These are phyloP conservation scores for Pistacia vera DNA, from an alignment of 345 rosid genomes.

Conservation along the genomic window DNA sequence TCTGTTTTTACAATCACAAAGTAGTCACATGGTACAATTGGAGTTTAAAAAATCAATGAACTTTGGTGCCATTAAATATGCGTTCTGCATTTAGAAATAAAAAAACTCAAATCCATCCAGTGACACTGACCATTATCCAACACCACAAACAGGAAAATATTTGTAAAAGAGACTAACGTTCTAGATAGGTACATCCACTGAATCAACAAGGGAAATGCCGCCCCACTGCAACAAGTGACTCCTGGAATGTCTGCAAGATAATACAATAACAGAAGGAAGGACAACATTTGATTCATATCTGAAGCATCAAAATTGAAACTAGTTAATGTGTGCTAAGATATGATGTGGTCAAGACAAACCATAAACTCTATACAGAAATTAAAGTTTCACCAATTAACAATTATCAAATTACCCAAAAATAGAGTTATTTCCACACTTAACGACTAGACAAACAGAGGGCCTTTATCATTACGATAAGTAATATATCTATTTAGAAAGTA, in stretches of 20 bases:
- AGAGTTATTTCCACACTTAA: background rate
- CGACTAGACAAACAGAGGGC: background rate
- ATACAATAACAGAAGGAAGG: conserved; percentile 14
- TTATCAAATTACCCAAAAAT: too few species aligned
- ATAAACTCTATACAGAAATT: background rate
- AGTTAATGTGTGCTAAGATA: too few species aligned
- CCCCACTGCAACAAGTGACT: conserved; percentile 75
- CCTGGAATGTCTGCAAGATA: conserved; percentile 48
- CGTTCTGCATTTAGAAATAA: background rate
- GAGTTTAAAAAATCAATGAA: background rate
- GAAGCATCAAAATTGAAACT: background rate
- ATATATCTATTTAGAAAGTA: background rate
- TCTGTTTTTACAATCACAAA: background rate
- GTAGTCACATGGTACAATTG: background rate
- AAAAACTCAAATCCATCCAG: background rate
- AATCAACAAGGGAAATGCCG: conserved; percentile 89
- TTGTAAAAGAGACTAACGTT: conserved; percentile 48
- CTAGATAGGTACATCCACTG: conserved; percentile 85
- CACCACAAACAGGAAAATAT: conserved; percentile 5
- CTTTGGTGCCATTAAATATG: background rate
- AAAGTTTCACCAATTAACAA: background rate
- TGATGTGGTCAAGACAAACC: too few species aligned
- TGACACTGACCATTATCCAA: conserved; percentile 4
- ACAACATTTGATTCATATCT: background rate
- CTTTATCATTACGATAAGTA: background rate